A percentile compares a stretch with the other conserved stretches of the same genome.
Conservation (phyloP, 2,329 filamentous ascomycete genomes). For the Colletotrichum cuscutae region DNA sequence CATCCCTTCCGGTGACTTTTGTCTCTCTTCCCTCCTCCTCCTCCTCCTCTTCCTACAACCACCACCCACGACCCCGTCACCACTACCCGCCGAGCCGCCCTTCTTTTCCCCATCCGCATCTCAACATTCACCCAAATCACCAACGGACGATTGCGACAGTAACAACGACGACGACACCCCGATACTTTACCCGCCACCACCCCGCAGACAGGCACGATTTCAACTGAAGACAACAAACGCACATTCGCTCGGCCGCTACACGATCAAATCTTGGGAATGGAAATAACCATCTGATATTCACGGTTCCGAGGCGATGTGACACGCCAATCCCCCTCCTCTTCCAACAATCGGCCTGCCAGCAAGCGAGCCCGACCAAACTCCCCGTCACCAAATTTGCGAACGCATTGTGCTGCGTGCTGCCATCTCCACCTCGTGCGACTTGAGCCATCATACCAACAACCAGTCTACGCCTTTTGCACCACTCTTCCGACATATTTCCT, state of each 20-base stretch:
- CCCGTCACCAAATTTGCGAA: not conserved
- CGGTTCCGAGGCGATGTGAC: slow-evolving; percentile 42
- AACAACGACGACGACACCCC: not conserved
- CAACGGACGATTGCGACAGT: not conserved
- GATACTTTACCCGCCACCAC: not conserved
- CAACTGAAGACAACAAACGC: not conserved
- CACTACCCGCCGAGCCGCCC: not conserved
- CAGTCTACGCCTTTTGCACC: slow-evolving; percentile 1
- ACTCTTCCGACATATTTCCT: not conserved
- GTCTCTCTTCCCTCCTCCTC: slow-evolving; percentile 20
- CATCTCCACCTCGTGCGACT: not conserved
- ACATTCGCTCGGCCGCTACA: not conserved
- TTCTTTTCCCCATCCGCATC: slow-evolving; percentile 4
- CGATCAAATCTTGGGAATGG: slow-evolving; percentile 40
- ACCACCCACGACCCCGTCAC: slow-evolving; percentile 2
- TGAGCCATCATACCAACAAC: not conserved
- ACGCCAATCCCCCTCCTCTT: slow-evolving; percentile 35
- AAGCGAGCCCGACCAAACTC: slow-evolving; percentile 14
- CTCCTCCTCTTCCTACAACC: slow-evolving; percentile 9
- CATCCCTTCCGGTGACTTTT: slow-evolving; percentile 28
- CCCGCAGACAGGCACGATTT: not conserved
- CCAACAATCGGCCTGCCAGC: slow-evolving; percentile 13
- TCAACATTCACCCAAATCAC: not conserved
- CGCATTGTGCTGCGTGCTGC: slow-evolving; percentile 19
- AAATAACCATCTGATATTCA: slow-evolving; percentile 38